Evolutionary conservation across 2,329 filamentous ascomycete species (phyloP), one percentile per base, ranked within the genome.

Genomic region (Metarhizium album): DNA sequence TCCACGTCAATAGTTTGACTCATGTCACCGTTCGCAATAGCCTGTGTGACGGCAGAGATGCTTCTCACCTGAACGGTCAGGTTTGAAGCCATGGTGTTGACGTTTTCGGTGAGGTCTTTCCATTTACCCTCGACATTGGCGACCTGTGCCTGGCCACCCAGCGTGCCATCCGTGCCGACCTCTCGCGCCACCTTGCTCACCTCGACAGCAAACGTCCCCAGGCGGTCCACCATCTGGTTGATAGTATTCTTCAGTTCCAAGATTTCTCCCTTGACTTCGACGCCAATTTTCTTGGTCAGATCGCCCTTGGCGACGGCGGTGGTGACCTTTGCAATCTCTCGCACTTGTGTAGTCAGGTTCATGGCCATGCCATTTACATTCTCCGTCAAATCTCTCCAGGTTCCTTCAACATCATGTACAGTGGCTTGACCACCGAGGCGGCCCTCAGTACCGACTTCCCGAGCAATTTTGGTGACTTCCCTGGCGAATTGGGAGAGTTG

Each of bases 291-390:
- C 71, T 93, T 89, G 55, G 88, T 95, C 55, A 98, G 74, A 69
- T 98, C 91, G 63, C 91, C 91, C 67, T 86, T 87, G 48, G 91
- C 91, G 55, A 98, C 91, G 53, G 91, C 91, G 2, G 90, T 95
- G 3, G 91, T 97, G 53, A 98, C 93, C 63, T 91, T 89, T 55
- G 91, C 93, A 60, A 98, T 98, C 69, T 96, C 90, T 72, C 91
- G 85, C 64, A 98, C 93, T 73, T 98, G 91, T 4, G 93, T 95
- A 2, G 91, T 97, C 60, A 98, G 74, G 67, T 97, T 98, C 78
- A 93, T 94, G 64, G 91, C 91, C 91, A 98, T 97, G 59, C 90
- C 87, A 70, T 98, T 98, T 70, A 98, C 91, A 56, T 90, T 90
- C 63, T 91, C 86, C 3, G 91, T 98, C 55, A 98, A 75, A 66